Evolutionary conservation across 169 alveolate genomes (phyloP), one percentile per base, ranked within the genome.

Genomic region (Plasmodium falciparum): DNA sequence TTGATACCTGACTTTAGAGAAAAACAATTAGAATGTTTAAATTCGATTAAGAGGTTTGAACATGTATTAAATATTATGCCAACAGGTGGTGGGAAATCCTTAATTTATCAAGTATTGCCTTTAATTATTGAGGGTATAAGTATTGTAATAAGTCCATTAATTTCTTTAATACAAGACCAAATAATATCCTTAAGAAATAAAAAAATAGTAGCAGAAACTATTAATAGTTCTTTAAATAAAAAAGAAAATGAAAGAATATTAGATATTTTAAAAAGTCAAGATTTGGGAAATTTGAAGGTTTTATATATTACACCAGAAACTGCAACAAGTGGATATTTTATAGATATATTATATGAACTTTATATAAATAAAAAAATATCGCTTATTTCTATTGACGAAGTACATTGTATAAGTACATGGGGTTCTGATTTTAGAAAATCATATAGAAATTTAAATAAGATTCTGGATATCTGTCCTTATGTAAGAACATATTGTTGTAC

Each of bases 11-110:
- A 65, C 52, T 43, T 98, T 96, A 88, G 98, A 52, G 97, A 96
- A 63, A 96, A 96, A 66, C 98, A 98, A 91, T 78, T 96, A 73
- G 98, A 97, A 58, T 96, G 98, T 59, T 97, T 98, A 62, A 97
- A 97, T 92, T 98, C 99, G 26, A 93, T 97, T 17, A 88, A 96
- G 17, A 93, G 93, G 3, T 93, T 96, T 39, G 88, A 93, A 80
- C 99, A 98, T 88, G 97, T 97, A 43, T 96, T 98, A 80, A 97
- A 97, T 24, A 94, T 96, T 61, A 96, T 97, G 97, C 99, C 99
- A 9, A 98, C 99, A n/a, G 99, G 99, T 24, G 99, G 99, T 9
- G 99, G 99, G 1, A 98, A 98, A 94, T 95, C 98, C 75, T 91
- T 97, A 61, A 97, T 99, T 49, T 98, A 97, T 92, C 98, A 98